Evolutionary conservation across 306 rosid species (phyloP).

Genomic region (Boehmeria nivea): DNA sequence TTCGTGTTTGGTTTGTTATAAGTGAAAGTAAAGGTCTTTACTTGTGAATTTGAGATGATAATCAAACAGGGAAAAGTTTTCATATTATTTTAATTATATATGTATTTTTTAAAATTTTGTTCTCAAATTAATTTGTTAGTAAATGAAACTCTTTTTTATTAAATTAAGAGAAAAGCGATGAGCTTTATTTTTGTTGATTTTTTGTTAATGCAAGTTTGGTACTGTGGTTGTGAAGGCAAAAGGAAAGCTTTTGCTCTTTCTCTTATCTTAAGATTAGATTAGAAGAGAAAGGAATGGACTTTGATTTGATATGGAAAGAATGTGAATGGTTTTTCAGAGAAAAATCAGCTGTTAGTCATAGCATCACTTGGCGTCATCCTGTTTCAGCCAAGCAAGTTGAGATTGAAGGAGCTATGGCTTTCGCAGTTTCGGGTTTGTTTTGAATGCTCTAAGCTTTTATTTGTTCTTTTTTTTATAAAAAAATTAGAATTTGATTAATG

Average conservation of each 20-base stretch:
- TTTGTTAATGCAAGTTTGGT: background rate
- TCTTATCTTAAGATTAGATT: background rate
- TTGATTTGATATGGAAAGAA: background rate
- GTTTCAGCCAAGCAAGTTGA: constrained; percentile 54
- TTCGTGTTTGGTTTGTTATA: no score
- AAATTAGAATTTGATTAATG: no score
- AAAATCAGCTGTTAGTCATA: constrained; percentile 73
- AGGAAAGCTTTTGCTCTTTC: no score
- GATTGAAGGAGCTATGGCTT: constrained; percentile 65
- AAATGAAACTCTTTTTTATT: no score
- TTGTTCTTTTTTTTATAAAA: background rate
- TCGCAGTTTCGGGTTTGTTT: constrained; percentile 59
- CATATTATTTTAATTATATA: no score
- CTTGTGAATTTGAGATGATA: no score
- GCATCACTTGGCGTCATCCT: constrained; percentile 71
- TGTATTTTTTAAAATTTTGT: no score
- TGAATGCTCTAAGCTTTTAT: background rate
- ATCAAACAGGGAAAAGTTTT: no score
- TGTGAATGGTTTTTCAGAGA: constrained; percentile 41
- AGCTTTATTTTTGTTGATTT: background rate
- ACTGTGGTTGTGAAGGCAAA: no score
- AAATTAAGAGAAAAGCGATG: background rate
- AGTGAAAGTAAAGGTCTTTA: no score
- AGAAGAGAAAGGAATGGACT: background rate
- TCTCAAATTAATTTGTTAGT: no score